Evolutionary conservation across 2,329 filamentous ascomycete species (phyloP).

Genomic region (Ophiostoma angusticollis): DNA sequence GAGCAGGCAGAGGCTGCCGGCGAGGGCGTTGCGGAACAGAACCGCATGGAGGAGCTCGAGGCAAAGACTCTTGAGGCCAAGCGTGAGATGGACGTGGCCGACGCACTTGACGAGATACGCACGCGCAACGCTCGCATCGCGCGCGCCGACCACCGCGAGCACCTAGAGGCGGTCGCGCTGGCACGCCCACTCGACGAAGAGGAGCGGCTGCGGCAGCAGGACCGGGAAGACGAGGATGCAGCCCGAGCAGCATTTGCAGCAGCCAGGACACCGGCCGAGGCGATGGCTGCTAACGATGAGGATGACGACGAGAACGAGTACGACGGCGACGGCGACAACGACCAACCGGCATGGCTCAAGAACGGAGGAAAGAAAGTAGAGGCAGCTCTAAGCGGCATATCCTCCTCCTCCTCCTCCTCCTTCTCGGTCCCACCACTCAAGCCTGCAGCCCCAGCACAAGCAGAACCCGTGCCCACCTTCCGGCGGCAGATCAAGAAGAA

Average conservation of each 20-base stretch:
- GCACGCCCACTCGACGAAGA: conserved; percentile 43
- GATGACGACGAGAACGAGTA: conserved; percentile 21
- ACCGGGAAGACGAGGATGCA: conserved; percentile 72
- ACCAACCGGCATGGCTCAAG: not conserved
- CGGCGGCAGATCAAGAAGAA: conserved; percentile 74
- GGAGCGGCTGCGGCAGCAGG: conserved; percentile 52
- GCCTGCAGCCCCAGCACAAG: conserved; percentile 21
- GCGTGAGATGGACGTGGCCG: conserved; percentile 90
- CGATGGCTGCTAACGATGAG: conserved; percentile 35
- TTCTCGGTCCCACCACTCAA: no score
- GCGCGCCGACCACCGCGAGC: conserved; percentile 55
- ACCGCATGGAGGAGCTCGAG: conserved; percentile 92
- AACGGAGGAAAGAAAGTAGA: conserved; percentile 18
- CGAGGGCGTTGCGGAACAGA: conserved; percentile 46
- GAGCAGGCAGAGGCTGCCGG: conserved; percentile 49
- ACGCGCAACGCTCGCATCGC: conserved; percentile 83
- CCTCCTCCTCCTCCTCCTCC: no score
- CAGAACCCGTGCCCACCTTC: conserved; percentile 49
- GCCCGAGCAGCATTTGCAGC: conserved; percentile 66
- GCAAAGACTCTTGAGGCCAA: conserved; percentile 87
- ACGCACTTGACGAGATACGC: conserved; percentile 88
- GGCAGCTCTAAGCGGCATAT: no score
- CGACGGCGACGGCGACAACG: not conserved
- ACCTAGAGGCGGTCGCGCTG: conserved; percentile 42
- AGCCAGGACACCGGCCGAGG: conserved; percentile 38